Evolutionary conservation across 495 filamentous ascomycete genomes (phyloP), one percentile per base, ranked within the genome.

Genomic region (Penicillium samsonianum): DNA sequence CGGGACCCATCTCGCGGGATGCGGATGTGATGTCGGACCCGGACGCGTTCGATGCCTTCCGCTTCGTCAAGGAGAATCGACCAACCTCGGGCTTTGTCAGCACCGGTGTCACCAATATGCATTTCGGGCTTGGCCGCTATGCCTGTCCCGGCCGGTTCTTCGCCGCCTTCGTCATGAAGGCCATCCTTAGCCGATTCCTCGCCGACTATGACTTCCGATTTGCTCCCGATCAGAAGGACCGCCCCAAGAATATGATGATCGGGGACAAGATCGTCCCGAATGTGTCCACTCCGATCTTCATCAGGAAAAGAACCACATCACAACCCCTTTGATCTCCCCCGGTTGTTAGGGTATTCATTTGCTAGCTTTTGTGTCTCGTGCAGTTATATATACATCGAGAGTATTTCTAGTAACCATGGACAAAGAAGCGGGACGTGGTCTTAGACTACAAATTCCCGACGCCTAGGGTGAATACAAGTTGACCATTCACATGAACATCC

Each of bases 91-190:
- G 51, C n/a, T 53, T 52, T 17, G 46, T 49, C n/a, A 52, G 30
- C 31, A 53, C 48, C 25, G 48, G 35, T 28, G 31, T 30, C 47
- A 42, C 46, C 37, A 44, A 41, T 46, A 20, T 59, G 37, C 11
- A 65, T 11, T 62, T 62, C 22, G 64, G 79, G 76, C 10, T 82
- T 30, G 57, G 57, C 25, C 43, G 43, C 33, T 44, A 59, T 37
- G 49, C 57, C 35, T 59, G 81, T 55, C 79, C 81, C 3, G 80
- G 81, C 17, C 70, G 80, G 16, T 84, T 82, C 69, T 81, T 83
- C 68, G 79, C 77, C 11, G 65, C 61, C 16, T 61, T 77, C 61
- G 73, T 78, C 64, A 77, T 83, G 57, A 80, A 83, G 70, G 48
- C 79, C 43, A 63, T 80, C 9, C 61, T 84, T 16, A 59, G 69